Base-by-base conservation (phyloP, 805 yeast species). In the Hanseniaspora pseudoguilliermondii region DNA sequence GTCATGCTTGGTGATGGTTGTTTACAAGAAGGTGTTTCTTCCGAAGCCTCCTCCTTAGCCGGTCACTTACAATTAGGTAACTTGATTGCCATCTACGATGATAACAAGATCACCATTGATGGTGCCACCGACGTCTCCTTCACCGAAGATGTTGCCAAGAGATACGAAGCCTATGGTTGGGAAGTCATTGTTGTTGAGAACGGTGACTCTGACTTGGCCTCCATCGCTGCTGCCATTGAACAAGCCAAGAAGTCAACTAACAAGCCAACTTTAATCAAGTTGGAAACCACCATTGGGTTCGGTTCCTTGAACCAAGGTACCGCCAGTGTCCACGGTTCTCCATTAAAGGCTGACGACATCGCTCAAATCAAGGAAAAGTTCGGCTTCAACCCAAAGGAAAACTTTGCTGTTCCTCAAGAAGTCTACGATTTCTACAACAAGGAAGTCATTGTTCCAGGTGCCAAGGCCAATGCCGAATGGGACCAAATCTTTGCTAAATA, bases 111-210 rank as follows among this genome's bases (percentile, higher is more conserved):
- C 78, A 84, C 97, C 65, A 91, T 91, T 70, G 98, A 91, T 71
- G 98, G 98, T 77, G 75, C 78, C 73, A 91, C 95, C 67, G 76
- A 80, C 61, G 82, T 82, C 59, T 87, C 97, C 58, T 90, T 91
- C 81, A 87, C 96, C 60, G 97, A 91, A 76, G 86, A 91, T 69
- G 97, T 91, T 55, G 67, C 77, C 63, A 77, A 76, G 69, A 82
- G 97, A 75, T 84, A 85, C 71, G 83, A 83, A 76, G 78, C 96
- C 57, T 93, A 91, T 73, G 97, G 96, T 63, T 91, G 97, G 97
- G 84, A 91, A 75, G 79, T 84, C 42, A 59, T 85, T 61, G 75
- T 78, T 71, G 90, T 93, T 63, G 71, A 75, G 63, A 79, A 89
- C 68, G 97, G 95, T 72, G 82, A 91, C 77, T 73, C 75, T 61